A percentile compares a stretch with the other conserved stretches of the same genome.
Conservation (phyloP, 306 rosid genomes). For the Senna tora region DNA sequence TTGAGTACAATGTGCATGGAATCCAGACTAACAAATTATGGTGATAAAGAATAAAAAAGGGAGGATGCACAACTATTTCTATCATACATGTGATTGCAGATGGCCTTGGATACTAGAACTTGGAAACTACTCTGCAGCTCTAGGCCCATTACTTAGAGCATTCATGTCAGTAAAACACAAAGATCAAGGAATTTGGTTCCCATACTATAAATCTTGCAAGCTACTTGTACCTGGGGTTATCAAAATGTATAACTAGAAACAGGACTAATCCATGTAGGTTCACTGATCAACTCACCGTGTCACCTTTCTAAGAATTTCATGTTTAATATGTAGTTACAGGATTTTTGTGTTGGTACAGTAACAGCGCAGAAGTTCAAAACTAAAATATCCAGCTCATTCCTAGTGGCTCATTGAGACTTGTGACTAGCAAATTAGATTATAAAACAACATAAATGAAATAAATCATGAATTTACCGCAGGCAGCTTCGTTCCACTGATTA, state of each 20-base stretch:
- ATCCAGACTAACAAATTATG: not conserved
- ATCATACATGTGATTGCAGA: slow-evolving; percentile 8
- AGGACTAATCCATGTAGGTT: slow-evolving; percentile 2
- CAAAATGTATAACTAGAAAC: slow-evolving; percentile 31
- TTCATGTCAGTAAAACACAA: slow-evolving; percentile 24
- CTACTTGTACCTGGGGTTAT: not conserved
- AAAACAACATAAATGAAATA: slow-evolving; percentile 27
- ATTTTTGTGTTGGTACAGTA: not conserved
- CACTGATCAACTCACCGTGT: slow-evolving; percentile 8
- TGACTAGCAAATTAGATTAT: slow-evolving; percentile 9
- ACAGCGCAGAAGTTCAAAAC: not conserved
- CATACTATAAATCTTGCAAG: not conserved
- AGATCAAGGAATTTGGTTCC: not conserved
- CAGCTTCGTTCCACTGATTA: slow-evolving; percentile 68
- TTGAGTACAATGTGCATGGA: slow-evolving; percentile 6
- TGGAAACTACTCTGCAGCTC: slow-evolving; percentile 8
- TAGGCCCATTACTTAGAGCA: slow-evolving; percentile 5
- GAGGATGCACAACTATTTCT: not conserved
- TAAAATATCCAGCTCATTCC: not conserved
- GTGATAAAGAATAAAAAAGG: slow-evolving; percentile 20
- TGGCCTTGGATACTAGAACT: slow-evolving; percentile 7
- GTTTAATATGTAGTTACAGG: not conserved
- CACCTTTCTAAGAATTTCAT: slow-evolving; percentile 3
- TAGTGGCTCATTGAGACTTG: slow-evolving; percentile 8
- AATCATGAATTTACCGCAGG: slow-evolving; percentile 39